Evolutionary conservation across 225 moss, liverwort and hornwort species (phyloP).

Genomic region (Pseudisothecium myosuroides): DNA sequence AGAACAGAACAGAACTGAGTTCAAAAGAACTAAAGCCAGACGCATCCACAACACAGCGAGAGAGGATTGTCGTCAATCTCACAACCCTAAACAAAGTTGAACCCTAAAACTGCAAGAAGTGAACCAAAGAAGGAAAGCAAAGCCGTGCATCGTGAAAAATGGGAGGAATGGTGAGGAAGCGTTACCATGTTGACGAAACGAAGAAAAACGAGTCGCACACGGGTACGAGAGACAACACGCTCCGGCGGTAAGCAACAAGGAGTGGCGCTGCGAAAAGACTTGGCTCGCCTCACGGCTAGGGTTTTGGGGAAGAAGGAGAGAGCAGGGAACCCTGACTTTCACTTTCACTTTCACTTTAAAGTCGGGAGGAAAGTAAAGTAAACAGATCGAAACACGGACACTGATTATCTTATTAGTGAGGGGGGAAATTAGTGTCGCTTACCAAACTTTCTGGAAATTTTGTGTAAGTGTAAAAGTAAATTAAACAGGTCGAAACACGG

Average conservation of each 20-base stretch:
- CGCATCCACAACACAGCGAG: background rate
- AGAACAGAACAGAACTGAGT: background rate
- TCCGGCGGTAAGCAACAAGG: background rate
- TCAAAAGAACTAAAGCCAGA: too few relatives aligned
- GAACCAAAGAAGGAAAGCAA: too few relatives aligned
- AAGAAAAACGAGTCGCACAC: background rate
- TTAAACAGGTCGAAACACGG: background rate
- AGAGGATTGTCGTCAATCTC: background rate
- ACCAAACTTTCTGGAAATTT: background rate
- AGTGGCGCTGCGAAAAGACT: constrained; percentile 17
- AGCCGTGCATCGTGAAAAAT: background rate
- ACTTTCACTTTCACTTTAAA: background rate
- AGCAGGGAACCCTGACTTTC: background rate
- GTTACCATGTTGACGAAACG: constrained; percentile 12
- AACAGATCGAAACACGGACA: background rate
- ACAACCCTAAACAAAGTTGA: background rate
- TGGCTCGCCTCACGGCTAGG: background rate
- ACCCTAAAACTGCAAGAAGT: background rate
- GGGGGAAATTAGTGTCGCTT: background rate
- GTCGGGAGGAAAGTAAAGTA: background rate
- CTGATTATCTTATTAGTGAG: background rate
- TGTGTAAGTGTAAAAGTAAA: background rate
- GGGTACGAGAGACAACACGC: background rate
- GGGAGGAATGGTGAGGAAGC: background rate
- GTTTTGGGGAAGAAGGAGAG: background rate